Evolutionary conservation across 805 yeast genomes (phyloP), one percentile per base, ranked within the genome.

Genomic region (Metschnikowia proteae): DNA sequence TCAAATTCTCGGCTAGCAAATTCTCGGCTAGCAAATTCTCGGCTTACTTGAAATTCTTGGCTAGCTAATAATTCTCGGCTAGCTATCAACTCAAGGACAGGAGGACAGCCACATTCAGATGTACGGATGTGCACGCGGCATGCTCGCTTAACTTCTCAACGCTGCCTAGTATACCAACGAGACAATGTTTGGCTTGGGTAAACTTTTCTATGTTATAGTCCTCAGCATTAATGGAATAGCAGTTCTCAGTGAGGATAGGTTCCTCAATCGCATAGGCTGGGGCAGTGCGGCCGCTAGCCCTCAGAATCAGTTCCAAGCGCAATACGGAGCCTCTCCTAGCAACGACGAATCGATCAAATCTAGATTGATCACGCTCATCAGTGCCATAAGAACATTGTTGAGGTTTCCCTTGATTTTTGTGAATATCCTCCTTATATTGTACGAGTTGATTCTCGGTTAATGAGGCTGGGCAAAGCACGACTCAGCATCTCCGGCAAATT

Each of bases 241-340:
- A 0, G 84, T 87, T 32, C 75, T 87, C 45, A 85, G 86, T 62
- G 95, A 87, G 58, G 94, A 87, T 59, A 70, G 96, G 50, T 87
- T 87, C 59, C 71, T 87, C 50, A 82, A 83, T 58, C 73, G 96
- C 67, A 79, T 62, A 32, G 74, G 70, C 26, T 70, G 68, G 70
- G 69, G 66, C 7, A 52, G 55, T 28, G 49, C 58, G 9, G 42
- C 53, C 3, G 46, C 46, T 10, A 45, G 45, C 37, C 49, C 52
- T 3, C 54, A 48, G 22, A 51, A 46, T 43, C 65, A 60, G 43
- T 57, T 49, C 49, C 52, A 55, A 55, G 37, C 45, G n/a, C 62
- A 52, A 48, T 62, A 51, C 53, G 58, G 61, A 66, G 80, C 80
- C 38, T 83, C 82, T 13, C 68, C 68, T 27, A 69, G 68, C 38